Percentiles rank a stretch among this genome's conserved stretches.
Evolutionary conservation across 495 filamentous ascomycete genomes (phyloP).

Genomic region (Lasiosphaeria hispida): DNA sequence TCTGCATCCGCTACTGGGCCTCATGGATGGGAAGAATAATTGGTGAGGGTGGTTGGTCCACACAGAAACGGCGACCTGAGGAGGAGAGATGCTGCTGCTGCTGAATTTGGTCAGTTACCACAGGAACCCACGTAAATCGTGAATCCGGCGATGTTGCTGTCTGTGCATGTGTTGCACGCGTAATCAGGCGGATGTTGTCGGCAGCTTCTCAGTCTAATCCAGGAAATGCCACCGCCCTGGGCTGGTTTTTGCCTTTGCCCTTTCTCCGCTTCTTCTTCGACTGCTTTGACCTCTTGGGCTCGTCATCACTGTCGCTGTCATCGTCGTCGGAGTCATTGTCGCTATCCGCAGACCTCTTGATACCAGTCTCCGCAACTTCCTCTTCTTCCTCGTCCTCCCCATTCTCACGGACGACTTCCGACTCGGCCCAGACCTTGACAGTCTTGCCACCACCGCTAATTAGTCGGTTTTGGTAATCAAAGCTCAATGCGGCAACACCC

Average conservation of each 20-base stretch:
- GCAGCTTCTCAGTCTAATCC: slow-evolving; percentile 27
- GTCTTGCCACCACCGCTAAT: slow-evolving; percentile 79
- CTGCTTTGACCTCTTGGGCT: slow-evolving; percentile 39
- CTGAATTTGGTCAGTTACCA: no score
- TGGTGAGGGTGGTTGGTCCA: no score
- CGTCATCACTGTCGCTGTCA: slow-evolving; percentile 40
- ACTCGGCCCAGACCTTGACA: slow-evolving; percentile 76
- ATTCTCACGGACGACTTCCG: slow-evolving; percentile 40
- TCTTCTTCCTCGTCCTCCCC: slow-evolving; percentile 43
- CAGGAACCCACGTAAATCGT: no score
- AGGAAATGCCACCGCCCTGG: slow-evolving; percentile 28
- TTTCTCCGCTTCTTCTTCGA: slow-evolving; percentile 45
- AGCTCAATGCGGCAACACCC: slow-evolving; percentile 71
- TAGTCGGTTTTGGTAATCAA: slow-evolving; percentile 79
- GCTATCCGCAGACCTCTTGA: slow-evolving; percentile 42
- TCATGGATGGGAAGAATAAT: no score
- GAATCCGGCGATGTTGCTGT: no score
- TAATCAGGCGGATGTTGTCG: no score
- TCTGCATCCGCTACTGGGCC: no score
- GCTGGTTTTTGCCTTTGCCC: slow-evolving; percentile 36
- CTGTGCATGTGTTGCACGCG: no score
- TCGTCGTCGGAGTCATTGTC: slow-evolving; percentile 38
- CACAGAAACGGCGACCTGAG: no score
- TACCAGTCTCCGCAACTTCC: slow-evolving; percentile 46
- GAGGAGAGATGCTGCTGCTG: no score